Evolutionary conservation across 345 rosid genomes (phyloP).

Genomic region (Salix caprea): DNA sequence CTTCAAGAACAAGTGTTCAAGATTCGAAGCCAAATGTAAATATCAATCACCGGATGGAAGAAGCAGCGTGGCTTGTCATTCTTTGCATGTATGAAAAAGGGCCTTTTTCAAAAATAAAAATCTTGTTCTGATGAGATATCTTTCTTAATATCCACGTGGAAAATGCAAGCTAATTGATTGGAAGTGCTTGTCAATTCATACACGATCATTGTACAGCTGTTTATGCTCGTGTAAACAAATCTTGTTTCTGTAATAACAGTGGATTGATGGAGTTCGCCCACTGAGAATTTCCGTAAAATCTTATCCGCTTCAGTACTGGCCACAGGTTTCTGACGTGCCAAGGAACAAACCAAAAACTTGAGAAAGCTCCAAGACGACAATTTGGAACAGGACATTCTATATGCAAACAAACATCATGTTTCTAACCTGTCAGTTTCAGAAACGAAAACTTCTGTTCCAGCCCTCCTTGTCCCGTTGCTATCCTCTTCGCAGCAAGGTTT

Average conservation of each 20-base stretch:
- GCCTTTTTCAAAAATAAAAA: neutral
- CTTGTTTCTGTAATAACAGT: neutral
- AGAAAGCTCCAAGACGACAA: neutral
- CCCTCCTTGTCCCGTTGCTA: neutral
- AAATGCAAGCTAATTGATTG: neutral
- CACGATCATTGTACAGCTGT: neutral
- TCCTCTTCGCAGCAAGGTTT: neutral
- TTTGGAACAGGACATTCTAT: neutral
- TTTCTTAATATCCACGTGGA: neutral
- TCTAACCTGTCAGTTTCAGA: neutral
- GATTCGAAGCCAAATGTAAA: neutral
- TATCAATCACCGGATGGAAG: neutral
- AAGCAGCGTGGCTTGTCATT: neutral
- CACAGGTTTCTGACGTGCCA: neutral
- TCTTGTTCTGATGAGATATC: neutral
- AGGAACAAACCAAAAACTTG: neutral
- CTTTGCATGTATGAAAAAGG: neutral
- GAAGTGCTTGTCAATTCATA: neutral
- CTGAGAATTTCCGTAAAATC: neutral
- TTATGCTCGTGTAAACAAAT: neutral
- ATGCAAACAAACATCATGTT: neutral
- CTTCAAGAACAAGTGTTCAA: neutral
- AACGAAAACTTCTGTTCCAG: neutral
- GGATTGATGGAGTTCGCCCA: neutral
- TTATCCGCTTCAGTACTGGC: too few species aligned